Evolutionary conservation across 2,329 filamentous ascomycete genomes (phyloP), one percentile per base, ranked within the genome.

Genomic region (Iodosphaeria phyllophila): DNA sequence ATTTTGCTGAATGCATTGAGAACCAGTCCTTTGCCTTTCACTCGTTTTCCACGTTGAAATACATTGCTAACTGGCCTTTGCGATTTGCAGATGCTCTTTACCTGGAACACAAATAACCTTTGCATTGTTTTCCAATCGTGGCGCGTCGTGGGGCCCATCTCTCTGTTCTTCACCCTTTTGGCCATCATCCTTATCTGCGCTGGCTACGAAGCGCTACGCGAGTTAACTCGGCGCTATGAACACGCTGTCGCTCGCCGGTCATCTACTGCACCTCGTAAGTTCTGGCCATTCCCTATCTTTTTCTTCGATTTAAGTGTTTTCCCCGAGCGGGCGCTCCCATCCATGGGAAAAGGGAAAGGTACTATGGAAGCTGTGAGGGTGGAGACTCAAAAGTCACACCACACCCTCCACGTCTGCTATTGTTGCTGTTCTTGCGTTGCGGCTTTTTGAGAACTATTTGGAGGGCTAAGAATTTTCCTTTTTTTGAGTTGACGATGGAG

Each of bases 101-200:
- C 83, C 32, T 98, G 86, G 86, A 71, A 83, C 48, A 86, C 84
- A 3, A 68, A 63, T 28, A 77, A 95, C 54, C 79, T 98, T 35
- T 98, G 89, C 64, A 91, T 98, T 51, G 69, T 98, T 50, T 98
- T 95, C 61, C 65, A 64, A 39, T 70, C 74, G 52, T 98, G 89
- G 89, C 84, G 79, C 53, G 56, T 98, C 49, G 72, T 64, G 32
- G 72, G 74, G 32, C 72, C 73, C 3, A 42, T 66, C 26, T 76
- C 76, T 17, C 74, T 98, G 29, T 41, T 93, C 47, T 49, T 83
- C 42, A 92, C 86, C 15, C 72, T 98, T 31, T 40, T 89, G 37
- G 78, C 71, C 36, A 74, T 98, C 39, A 66, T 91, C 31, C 62
- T 77, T 31, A 60, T 98, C 35, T 77, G 76, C 17, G 80, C 83